Evolutionary conservation across 441 rosid genomes (phyloP).

Genomic region (Rhodomyrtus psidioides): DNA sequence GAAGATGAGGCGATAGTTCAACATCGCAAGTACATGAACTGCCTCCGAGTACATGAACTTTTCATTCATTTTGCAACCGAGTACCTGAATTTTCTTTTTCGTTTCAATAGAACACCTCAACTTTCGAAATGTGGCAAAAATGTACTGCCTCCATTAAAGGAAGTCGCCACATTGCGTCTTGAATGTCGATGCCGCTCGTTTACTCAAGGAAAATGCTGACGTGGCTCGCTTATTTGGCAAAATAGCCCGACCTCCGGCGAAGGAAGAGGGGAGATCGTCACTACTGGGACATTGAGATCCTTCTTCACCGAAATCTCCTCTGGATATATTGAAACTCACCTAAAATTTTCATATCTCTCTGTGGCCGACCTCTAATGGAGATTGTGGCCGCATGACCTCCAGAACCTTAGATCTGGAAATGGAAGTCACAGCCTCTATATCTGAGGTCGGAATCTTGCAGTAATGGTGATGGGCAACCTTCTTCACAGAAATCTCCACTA

Average conservation of each 20-base stretch:
- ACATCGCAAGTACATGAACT: background rate
- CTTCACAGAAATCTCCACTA: no score
- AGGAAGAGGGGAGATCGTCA: background rate
- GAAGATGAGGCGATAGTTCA: background rate
- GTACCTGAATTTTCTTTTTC: background rate
- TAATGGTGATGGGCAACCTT: no score
- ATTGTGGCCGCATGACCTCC: no score
- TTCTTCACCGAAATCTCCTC: background rate
- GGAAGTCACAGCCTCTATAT: no score
- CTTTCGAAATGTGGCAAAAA: background rate
- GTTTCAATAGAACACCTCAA: background rate
- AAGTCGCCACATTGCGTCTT: background rate
- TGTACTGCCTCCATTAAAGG: background rate
- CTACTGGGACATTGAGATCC: background rate
- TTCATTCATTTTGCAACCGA: background rate
- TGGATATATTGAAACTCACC: background rate
- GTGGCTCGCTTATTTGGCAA: background rate
- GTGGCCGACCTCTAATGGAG: no score
- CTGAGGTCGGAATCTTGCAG: no score
- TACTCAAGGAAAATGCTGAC: background rate
- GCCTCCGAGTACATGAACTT: no score
- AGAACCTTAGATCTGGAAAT: no score
- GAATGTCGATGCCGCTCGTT: background rate
- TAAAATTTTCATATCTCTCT: background rate
- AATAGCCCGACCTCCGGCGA: background rate